Conservation (phyloP, 306 rosid genomes). For the Inga oerstediana region DNA sequence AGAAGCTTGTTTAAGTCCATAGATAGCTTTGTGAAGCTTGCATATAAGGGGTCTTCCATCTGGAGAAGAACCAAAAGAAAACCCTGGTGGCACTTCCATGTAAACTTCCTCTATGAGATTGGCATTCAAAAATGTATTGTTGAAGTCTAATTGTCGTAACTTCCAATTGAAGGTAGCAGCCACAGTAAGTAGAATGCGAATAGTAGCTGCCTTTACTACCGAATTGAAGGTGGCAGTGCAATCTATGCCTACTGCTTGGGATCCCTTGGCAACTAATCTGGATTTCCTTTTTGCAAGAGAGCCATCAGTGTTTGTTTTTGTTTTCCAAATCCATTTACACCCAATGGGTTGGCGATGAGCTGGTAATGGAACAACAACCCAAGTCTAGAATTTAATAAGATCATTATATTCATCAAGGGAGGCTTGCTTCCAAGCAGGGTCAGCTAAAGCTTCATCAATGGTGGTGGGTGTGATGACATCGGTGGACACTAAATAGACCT, state of each 20-base stretch:
- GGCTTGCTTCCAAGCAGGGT: too few species aligned
- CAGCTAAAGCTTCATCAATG: too few species aligned
- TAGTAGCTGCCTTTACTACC: neutral
- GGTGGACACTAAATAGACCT: too few species aligned
- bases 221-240: neutral
- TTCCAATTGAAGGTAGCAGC: neutral
- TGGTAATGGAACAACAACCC: too few species aligned
- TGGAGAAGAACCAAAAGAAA: rapidly evolving
- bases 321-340: neutral
- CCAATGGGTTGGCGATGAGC: neutral
- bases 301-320: neutral
- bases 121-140: neutral
- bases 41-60: neutral
- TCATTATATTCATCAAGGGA: too few species aligned
- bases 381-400: too few species aligned
- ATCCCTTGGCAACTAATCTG: neutral
- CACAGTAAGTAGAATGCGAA: rapidly evolving
- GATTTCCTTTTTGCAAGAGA: neutral
- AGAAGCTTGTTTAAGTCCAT: neutral
- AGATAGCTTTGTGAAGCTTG: neutral
- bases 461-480: too few species aligned
- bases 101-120: neutral
- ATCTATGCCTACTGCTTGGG: neutral
- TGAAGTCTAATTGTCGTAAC: neutral
- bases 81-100: neutral